These are phyloP conservation scores for Stagonosporopsis vannaccii DNA, from an alignment of 2,329 filamentous ascomycete genomes.

Conservation along the genomic window DNA sequence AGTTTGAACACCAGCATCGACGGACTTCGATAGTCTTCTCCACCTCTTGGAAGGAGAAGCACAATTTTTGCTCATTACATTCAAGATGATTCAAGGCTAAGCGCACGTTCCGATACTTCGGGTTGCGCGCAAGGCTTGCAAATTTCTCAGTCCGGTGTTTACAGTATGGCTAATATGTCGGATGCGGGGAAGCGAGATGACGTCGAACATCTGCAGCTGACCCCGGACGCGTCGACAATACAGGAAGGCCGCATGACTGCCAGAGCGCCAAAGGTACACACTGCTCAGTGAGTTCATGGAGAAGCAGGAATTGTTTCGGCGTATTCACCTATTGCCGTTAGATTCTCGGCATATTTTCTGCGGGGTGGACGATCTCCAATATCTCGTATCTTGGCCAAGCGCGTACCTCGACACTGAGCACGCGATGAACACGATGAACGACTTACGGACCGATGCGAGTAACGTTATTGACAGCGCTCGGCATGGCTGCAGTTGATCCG, in stretches of 20 bases:
- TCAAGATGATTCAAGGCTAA: not conserved
- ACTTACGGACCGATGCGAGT: not conserved
- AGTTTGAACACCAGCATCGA: not conserved
- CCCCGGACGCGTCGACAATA: slow-evolving; percentile 12
- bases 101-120: not conserved
- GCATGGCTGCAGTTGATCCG: not conserved
- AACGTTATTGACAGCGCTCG: not conserved
- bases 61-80: not conserved
- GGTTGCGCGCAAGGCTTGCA: not conserved
- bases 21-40: slow-evolving; percentile 3
- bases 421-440: slow-evolving; percentile 9
- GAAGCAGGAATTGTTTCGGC: slow-evolving; percentile 19
- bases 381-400: slow-evolving; percentile 12
- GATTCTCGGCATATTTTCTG: slow-evolving; percentile 18
- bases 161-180: not conserved
- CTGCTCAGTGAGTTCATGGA: slow-evolving; percentile 6
- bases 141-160: not conserved
- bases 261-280: slow-evolving; percentile 9
- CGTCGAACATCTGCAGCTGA: slow-evolving; percentile 13
- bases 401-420: slow-evolving; percentile 9
- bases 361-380: slow-evolving; percentile 26
- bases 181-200: slow-evolving; percentile 19
- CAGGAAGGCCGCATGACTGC: slow-evolving; percentile 14
- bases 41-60: not conserved
- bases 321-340: slow-evolving; percentile 14